Percentiles rank a stretch among this genome's conserved stretches.
These are phyloP conservation scores for Hamamelis virginiana DNA, from an alignment of 164 flowering plant species.

Conservation along the genomic window DNA sequence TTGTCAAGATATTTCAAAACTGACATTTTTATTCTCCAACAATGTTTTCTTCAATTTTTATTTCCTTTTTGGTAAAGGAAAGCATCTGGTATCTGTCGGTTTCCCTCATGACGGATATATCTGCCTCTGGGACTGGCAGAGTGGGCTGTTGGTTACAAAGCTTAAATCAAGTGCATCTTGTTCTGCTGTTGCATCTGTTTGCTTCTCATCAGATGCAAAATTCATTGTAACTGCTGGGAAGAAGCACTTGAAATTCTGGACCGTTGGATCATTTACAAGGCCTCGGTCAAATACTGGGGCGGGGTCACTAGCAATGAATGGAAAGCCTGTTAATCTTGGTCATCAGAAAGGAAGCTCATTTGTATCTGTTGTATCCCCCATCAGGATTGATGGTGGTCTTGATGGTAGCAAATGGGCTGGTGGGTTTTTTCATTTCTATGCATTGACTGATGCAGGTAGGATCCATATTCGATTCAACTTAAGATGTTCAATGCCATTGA, in stretches of 20 bases:
- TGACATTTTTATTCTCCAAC: not conserved
- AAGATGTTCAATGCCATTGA: constrained; percentile 4
- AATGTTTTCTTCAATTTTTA: not conserved
- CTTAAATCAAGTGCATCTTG: constrained; percentile 55
- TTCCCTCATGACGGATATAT: constrained; percentile 57
- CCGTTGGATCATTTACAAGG: constrained; percentile 39
- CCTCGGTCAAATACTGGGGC: constrained; percentile 27
- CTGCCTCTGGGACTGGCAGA: constrained; percentile 68
- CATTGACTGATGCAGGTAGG: constrained; percentile 64
- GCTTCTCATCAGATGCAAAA: constrained; percentile 59
- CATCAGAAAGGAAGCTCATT: constrained; percentile 54
- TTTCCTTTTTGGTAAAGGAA: constrained; percentile 36
- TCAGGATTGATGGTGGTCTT: constrained; percentile 16
- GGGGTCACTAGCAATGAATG: constrained; percentile 32
- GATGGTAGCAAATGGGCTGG: constrained; percentile 18
- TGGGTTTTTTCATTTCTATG: constrained; percentile 42
- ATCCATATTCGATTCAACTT: not conserved
- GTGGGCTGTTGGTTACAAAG: constrained; percentile 44
- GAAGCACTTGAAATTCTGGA: constrained; percentile 70
- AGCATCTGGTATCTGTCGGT: constrained; percentile 68
- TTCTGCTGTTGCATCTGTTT: constrained; percentile 47
- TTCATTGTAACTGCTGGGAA: constrained; percentile 61
- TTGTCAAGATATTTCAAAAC: not conserved
- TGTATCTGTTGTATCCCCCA: constrained; percentile 42
- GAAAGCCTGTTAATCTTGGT: constrained; percentile 53